Percentiles rank a stretch among this genome's conserved stretches.
Conservation (phyloP, 768 basidiomycete species). For the Boletus edulis region DNA sequence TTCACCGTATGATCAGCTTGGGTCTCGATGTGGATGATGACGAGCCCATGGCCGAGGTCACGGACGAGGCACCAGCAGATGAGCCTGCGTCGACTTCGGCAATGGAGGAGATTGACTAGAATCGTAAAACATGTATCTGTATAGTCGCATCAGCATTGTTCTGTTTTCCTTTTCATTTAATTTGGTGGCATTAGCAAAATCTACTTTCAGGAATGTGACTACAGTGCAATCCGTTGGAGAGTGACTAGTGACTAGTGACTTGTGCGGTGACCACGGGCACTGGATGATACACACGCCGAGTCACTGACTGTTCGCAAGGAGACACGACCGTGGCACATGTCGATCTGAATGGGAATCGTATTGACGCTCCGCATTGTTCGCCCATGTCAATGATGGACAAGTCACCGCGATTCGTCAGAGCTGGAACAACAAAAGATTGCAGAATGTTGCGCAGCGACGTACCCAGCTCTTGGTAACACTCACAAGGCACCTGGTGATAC, state of each 20-base stretch:
- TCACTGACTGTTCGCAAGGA: neutral
- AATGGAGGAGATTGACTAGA: constrained; percentile 96
- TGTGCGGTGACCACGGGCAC: too few relatives aligned
- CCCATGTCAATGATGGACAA: neutral
- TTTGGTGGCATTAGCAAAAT: constrained; percentile 7
- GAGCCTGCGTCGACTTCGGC: constrained; percentile 71
- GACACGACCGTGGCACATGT: neutral
- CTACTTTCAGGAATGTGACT: too few relatives aligned
- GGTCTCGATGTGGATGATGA: constrained; percentile 90
- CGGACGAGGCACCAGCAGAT: constrained; percentile 49
- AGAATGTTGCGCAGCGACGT: too few relatives aligned
- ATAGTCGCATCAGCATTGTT: constrained; percentile 27
- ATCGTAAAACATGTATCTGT: constrained; percentile 23
- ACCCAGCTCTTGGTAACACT: too few relatives aligned
- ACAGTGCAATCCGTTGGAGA: too few relatives aligned
- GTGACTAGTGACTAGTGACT: too few relatives aligned
- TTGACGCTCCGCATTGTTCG: constrained; percentile 27
- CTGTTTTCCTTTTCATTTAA: constrained; percentile 11
- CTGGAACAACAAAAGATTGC: too few relatives aligned
- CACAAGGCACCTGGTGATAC: too few relatives aligned
- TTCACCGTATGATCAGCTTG: constrained; percentile 93
- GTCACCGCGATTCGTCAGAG: too few relatives aligned
- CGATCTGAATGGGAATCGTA: constrained; percentile 1
- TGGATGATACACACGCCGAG: neutral
- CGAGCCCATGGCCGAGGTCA: constrained; percentile 34